Conservation (phyloP, 2,329 filamentous ascomycete genomes). For the Hypoxylon sp. region DNA sequence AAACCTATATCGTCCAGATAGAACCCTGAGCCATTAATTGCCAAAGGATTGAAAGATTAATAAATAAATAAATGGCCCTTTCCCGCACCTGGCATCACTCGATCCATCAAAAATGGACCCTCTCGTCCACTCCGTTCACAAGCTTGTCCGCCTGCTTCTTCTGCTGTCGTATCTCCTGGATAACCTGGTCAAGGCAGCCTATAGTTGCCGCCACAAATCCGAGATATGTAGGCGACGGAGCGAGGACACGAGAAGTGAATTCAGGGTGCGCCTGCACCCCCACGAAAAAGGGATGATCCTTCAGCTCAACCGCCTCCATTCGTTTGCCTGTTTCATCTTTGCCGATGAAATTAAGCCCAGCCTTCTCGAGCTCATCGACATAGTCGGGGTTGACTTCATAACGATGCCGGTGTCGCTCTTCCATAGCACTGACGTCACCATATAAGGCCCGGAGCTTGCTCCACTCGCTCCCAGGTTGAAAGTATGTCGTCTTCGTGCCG, state of each 20-base stretch:
- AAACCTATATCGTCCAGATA: not conserved
- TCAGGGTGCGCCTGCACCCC: slow-evolving; percentile 85
- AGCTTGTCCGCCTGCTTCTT: slow-evolving; percentile 20
- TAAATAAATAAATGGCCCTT: too few species aligned
- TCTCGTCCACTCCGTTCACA: slow-evolving; percentile 27
- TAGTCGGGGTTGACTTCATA: slow-evolving; percentile 92
- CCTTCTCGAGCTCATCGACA: slow-evolving; percentile 76
- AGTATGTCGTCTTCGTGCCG: slow-evolving; percentile 80
- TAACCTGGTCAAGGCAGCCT: slow-evolving; percentile 70
- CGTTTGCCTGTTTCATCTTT: slow-evolving; percentile 84
- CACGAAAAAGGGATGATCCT: slow-evolving; percentile 87
- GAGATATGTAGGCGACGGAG: slow-evolving; percentile 82
- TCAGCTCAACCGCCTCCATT: slow-evolving; percentile 87
- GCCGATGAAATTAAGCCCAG: slow-evolving; percentile 81
- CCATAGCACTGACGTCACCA: slow-evolving; percentile 68
- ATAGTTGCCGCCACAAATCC: slow-evolving; percentile 87
- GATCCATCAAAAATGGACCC: slow-evolving; percentile 31
- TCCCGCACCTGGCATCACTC: not conserved
- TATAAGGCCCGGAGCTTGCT: slow-evolving; percentile 83
- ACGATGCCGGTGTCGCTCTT: slow-evolving; percentile 87
- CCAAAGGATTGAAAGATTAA: not conserved
- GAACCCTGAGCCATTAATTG: not conserved
- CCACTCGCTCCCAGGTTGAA: slow-evolving; percentile 84
- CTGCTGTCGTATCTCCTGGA: slow-evolving; percentile 44
- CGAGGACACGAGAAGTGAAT: slow-evolving; percentile 82